phyloP scores from a whole-genome alignment of 495 filamentous ascomycete species.

The Penicillium manginii region DNA sequence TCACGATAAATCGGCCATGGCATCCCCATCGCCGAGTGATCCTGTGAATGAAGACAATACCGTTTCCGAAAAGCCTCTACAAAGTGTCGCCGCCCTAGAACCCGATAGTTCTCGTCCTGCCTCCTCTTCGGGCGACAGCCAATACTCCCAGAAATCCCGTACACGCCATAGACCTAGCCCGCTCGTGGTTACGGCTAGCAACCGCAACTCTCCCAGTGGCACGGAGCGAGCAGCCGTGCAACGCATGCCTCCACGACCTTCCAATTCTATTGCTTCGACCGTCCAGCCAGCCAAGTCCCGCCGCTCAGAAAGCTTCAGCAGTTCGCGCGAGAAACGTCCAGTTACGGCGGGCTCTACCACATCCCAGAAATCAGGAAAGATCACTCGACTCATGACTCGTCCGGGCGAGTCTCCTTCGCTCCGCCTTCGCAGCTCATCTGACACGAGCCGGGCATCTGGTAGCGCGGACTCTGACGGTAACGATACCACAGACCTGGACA shows the following conservation, averaged over 20 bases:
- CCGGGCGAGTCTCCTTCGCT: conserved; percentile 45
- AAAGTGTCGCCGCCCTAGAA: conserved; percentile 4
- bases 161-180: conserved; percentile 33
- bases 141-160: conserved; percentile 35
- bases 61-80: neutral
- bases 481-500: conserved; percentile 70
- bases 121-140: conserved; percentile 44
- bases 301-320: conserved; percentile 50
- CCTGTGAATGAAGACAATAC: conserved; percentile 14
- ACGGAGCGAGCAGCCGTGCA: conserved; percentile 56
- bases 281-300: conserved; percentile 32
- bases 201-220: conserved; percentile 29
- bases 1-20: conserved; percentile 26
- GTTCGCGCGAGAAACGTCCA: conserved; percentile 53
- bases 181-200: conserved; percentile 25
- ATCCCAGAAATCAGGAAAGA: conserved; percentile 55
- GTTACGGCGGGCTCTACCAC: conserved; percentile 57
- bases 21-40: conserved; percentile 10
- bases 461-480: conserved; percentile 48
- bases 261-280: conserved; percentile 38
- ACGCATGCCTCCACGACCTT: conserved; percentile 41
- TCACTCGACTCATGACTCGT: conserved; percentile 56
- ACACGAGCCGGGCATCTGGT: conserved; percentile 44
- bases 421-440: conserved; percentile 52
- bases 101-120: conserved; percentile 22